phyloP scores from a whole-genome alignment of 2,329 filamentous ascomycete genomes.

The Pseudocercospora eumusae region DNA sequence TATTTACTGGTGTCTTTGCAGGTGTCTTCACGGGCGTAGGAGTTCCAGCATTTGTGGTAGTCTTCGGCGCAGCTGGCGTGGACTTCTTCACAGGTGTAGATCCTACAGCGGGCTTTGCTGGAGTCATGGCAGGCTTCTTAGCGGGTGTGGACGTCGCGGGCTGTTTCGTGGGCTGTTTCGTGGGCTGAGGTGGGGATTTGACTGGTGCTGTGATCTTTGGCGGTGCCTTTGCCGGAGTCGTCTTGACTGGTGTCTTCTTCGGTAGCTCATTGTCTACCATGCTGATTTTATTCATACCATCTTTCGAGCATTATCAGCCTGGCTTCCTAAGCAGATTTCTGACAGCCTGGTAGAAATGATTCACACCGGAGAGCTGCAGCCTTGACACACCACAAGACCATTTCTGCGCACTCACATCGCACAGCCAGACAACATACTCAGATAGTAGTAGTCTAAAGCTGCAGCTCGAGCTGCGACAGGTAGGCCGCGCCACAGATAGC shows the following conservation, averaged over 20 bases:
- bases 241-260: constrained; percentile 32
- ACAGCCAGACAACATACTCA: constrained; percentile 15
- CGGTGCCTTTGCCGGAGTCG: constrained; percentile 22
- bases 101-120: constrained; percentile 24
- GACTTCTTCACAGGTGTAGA: constrained; percentile 26
- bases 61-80: constrained; percentile 14
- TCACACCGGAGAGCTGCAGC: background rate
- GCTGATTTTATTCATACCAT: constrained; percentile 36
- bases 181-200: constrained; percentile 22
- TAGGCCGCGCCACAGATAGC: constrained; percentile 9
- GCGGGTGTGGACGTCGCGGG: constrained; percentile 22
- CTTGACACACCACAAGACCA: background rate
- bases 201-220: constrained; percentile 24
- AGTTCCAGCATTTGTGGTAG: constrained; percentile 10
- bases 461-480: constrained; percentile 12
- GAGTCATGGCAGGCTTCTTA: constrained; percentile 26
- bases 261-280: constrained; percentile 40
- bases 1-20: constrained; percentile 21
- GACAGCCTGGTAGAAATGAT: background rate
- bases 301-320: constrained; percentile 21
- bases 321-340: background rate
- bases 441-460: constrained; percentile 20
- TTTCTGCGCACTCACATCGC: background rate
- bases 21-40: constrained; percentile 25
- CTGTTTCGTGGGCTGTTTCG: constrained; percentile 33